Base-by-base conservation (phyloP, 78 protist genomes). In the Tieghemostelium lacteum region DNA sequence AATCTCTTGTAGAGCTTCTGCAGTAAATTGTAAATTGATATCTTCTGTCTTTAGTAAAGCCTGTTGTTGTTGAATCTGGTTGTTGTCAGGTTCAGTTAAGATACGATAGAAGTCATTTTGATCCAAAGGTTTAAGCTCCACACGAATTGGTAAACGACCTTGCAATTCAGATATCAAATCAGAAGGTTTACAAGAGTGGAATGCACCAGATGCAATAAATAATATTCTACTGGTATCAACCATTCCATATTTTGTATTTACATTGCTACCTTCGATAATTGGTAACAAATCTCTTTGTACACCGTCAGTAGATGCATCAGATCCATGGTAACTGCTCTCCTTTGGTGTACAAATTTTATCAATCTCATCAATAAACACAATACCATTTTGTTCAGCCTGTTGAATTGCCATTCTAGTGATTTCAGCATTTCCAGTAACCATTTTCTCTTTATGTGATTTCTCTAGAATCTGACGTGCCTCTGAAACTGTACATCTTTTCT, bases 251-350 rank as follows among this genome's bases (percentile, higher is more conserved):
- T 94, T 88, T 0, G 98, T 97, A n/a, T 39, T 42, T 55, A 97
- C 92, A 37, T 88, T 76, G 3, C 95, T 73, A 33, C 99, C 99
- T 39, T 97, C 99, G 31, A 97, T 64, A 39, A 97, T 66, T 33
- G 99, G 99, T 3, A 97, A 77, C 4, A 97, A 73, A 52, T 97
- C 98, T n/a, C 98, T 92, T 76, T 97, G 99, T n/a, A 97, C 98
- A 34, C 98, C 98, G 69, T 96, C 98, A 1, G 95, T 64, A 4
- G 95, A 72, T 1, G 97, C 97, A 40, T 96, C 95, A 61, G 74
- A 72, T 42, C 77, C 87, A 52, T 49, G 69, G 54, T 26, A 33
- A 57, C 4, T 4, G 12, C 65, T 40, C 0, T 76, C 86, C 24
- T 45, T 74, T 10, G 78, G 40, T 34, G 77, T 55, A 31, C 86